Conservation (phyloP, 2,329 filamentous ascomycete species). For the Diplodia seriata region DNA sequence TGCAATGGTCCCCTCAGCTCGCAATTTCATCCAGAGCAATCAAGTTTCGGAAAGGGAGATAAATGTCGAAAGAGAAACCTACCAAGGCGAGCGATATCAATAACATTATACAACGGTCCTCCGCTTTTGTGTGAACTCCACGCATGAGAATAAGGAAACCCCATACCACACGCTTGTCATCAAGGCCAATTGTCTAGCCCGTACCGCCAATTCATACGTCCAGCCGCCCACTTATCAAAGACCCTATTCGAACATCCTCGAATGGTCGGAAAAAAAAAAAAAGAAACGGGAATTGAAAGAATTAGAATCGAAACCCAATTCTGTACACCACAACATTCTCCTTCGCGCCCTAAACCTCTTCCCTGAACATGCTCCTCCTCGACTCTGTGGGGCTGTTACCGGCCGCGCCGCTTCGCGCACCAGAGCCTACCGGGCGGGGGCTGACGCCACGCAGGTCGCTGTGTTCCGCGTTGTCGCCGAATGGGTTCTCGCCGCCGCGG, state of each 20-base stretch:
- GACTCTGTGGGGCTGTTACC: slow-evolving; percentile 67
- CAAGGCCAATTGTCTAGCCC: slow-evolving; percentile 2
- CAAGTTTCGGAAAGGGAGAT: slow-evolving; percentile 5
- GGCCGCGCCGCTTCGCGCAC: slow-evolving; percentile 47
- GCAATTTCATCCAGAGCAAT: background rate
- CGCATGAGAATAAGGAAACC: slow-evolving; percentile 5
- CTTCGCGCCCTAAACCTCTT: slow-evolving; percentile 63
- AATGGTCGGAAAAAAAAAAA: background rate
- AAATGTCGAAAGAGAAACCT: background rate
- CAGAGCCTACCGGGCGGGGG: slow-evolving; percentile 68
- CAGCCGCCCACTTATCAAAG: background rate
- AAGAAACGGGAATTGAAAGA: background rate
- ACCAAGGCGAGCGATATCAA: slow-evolving; percentile 4
- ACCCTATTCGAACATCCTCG: background rate
- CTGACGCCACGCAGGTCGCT: slow-evolving; percentile 75
- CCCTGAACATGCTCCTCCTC: slow-evolving; percentile 72
- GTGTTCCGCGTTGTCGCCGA: slow-evolving; percentile 71
- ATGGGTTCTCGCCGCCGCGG: slow-evolving; percentile 63
- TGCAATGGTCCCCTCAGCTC: background rate
- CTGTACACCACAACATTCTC: background rate
- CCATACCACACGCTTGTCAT: background rate
- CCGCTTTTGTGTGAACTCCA: background rate
- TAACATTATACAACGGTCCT: slow-evolving; percentile 3
- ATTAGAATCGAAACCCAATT: background rate
- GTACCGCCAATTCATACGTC: background rate